phyloP scores from a whole-genome alignment of 352 stramenopile species.

The Phytopythium chamaehyphon region DNA sequence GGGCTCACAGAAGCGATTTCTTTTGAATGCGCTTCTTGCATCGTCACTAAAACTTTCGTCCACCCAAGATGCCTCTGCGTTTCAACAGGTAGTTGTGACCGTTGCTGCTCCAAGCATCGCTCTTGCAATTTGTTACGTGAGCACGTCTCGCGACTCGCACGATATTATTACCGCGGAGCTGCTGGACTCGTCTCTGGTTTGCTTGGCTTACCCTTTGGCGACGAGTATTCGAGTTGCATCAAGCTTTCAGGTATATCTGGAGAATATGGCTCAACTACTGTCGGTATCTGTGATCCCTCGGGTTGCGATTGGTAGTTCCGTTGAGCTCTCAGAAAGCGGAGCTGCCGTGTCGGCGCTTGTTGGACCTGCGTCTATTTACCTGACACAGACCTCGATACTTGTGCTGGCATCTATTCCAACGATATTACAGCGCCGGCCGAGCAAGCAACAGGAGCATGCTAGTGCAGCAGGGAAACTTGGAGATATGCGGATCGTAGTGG shows the following conservation, averaged over 20 bases:
- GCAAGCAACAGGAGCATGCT: not conserved
- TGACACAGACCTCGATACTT: constrained; percentile 70
- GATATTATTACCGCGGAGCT: constrained; percentile 58
- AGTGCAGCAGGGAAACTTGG: constrained; percentile 23
- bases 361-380: constrained; percentile 46
- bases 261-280: constrained; percentile 72
- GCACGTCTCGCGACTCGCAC: constrained; percentile 34
- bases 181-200: constrained; percentile 35
- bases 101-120: constrained; percentile 28
- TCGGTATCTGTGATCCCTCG: constrained; percentile 61
- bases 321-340: constrained; percentile 23
- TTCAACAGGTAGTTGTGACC: constrained; percentile 31
- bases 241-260: constrained; percentile 48
- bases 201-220: too few species aligned
- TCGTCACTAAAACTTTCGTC: constrained; percentile 66
- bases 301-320: constrained; percentile 39
- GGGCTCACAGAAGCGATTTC: constrained; percentile 60
- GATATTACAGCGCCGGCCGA: constrained; percentile 20
- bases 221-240: constrained; percentile 37
- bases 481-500: constrained; percentile 54
- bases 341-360: constrained; percentile 45
- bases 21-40: constrained; percentile 63
- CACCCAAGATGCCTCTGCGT: constrained; percentile 25
- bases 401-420: constrained; percentile 52
- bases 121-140: constrained; percentile 39